These are phyloP conservation scores for Magnolia kwangsiensis DNA, from an alignment of 164 flowering plant species.

Conservation along the genomic window DNA sequence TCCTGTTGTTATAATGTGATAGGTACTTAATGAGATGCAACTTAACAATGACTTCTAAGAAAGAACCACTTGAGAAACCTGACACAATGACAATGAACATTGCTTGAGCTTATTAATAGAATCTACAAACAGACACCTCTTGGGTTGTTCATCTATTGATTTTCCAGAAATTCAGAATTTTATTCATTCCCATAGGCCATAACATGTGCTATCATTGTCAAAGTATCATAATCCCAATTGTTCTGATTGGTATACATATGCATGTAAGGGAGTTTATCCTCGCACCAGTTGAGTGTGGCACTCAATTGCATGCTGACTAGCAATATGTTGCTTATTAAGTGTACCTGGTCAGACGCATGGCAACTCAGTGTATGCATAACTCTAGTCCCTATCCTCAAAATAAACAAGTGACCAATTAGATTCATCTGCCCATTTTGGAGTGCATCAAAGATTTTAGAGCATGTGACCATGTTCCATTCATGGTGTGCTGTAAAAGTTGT, in stretches of 20 bases:
- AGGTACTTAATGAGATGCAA: neutral
- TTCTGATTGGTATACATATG: neutral
- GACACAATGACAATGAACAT: neutral
- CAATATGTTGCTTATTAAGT: neutral
- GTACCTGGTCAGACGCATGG: neutral
- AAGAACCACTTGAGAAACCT: neutral
- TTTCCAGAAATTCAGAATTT: too few species aligned
- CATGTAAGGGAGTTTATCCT: too few species aligned
- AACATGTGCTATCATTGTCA: too few species aligned
- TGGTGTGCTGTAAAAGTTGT: too few species aligned
- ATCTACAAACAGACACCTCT: neutral
- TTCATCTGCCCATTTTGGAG: too few species aligned
- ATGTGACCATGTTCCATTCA: too few species aligned
- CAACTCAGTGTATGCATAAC: too few species aligned
- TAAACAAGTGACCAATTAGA: too few species aligned
- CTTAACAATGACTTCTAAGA: too few species aligned
- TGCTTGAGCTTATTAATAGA: neutral
- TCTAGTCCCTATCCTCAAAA: too few species aligned
- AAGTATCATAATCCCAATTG: neutral
- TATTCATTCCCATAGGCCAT: too few species aligned
- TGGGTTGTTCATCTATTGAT: neutral
- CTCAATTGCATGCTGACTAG: neutral
- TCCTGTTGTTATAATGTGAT: constrained; percentile 25
- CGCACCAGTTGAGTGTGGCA: neutral
- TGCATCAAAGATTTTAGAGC: too few species aligned